A percentile compares a stretch with the other conserved stretches of the same genome.
phyloP scores from a whole-genome alignment of 345 rosid genomes.

The Odontarrhena argentea region DNA sequence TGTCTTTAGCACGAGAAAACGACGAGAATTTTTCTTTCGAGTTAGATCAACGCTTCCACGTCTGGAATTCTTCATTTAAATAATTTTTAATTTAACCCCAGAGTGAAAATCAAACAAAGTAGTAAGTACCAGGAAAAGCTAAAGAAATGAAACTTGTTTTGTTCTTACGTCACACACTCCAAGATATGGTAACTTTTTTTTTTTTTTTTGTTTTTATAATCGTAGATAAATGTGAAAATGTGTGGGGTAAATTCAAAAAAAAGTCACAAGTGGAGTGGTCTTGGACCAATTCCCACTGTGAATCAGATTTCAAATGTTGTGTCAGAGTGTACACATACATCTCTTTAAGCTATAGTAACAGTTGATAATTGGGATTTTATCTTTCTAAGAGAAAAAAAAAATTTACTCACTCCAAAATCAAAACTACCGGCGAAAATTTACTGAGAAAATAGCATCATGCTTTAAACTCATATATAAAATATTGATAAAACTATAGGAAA shows the following conservation, averaged over 20 bases:
- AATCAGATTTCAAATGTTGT: constrained; percentile 40
- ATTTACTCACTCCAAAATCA: not conserved
- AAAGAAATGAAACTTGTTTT: not conserved
- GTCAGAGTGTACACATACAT: constrained; percentile 29
- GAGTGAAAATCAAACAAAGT: too few species aligned
- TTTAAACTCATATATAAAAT: too few species aligned
- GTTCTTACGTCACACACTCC: constrained; percentile 26
- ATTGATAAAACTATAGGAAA: too few species aligned
- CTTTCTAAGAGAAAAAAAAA: not conserved
- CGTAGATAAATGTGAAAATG: constrained; percentile 33
- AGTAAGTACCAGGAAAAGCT: too few species aligned
- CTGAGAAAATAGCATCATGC: too few species aligned
- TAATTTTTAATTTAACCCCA: too few species aligned
- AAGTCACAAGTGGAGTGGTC: constrained; percentile 64
- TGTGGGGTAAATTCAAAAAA: constrained; percentile 21
- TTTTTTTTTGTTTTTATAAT: not conserved
- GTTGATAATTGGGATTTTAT: not conserved
- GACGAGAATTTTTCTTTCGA: not conserved
- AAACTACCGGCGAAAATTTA: not conserved
- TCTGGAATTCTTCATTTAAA: not conserved
- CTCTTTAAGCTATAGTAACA: not conserved
- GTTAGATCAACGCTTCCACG: constrained; percentile 19
- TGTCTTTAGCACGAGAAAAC: not conserved
- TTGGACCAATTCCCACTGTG: constrained; percentile 76
- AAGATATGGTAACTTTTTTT: constrained; percentile 9